These are phyloP conservation scores for Gaultheria prostrata DNA, from an alignment of 148 eudicot species.

Conservation along the genomic window DNA sequence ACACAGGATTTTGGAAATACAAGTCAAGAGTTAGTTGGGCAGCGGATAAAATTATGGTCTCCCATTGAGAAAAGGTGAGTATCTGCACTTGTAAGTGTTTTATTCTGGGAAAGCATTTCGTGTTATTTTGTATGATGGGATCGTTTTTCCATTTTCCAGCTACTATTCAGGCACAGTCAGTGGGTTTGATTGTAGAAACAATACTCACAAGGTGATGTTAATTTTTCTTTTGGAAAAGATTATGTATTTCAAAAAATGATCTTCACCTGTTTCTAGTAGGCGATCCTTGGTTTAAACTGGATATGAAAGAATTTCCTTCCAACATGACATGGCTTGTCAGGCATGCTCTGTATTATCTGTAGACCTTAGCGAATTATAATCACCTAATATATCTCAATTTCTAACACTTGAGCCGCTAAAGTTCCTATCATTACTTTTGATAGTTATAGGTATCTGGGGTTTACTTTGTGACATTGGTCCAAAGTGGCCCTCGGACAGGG, in stretches of 20 bases:
- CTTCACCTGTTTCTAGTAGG: neutral
- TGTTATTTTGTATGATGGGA: neutral
- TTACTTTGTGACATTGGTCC: neutral
- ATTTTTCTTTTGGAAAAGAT: neutral
- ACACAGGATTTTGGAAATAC: conserved; percentile 19
- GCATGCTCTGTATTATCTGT: neutral
- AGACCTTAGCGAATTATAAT: neutral
- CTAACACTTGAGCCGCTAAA: neutral
- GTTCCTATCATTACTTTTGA: neutral
- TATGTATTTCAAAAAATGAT: too few relatives aligned
- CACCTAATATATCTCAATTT: neutral
- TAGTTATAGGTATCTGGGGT: neutral
- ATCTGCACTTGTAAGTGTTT: neutral
- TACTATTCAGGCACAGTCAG: conserved; percentile 20
- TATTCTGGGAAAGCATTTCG: neutral
- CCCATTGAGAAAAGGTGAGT: conserved; percentile 24
- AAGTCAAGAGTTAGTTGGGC: conserved; percentile 18
- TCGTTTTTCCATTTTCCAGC: conserved; percentile 12
- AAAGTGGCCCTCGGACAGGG: neutral
- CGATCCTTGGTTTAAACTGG: neutral
- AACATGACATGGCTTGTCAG: neutral
- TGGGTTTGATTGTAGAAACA: conserved; percentile 12
- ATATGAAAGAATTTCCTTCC: neutral
- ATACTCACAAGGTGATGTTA: conserved; percentile 21
- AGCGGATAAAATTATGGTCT: conserved; percentile 25